Percentiles rank a stretch among this genome's conserved stretches.
phyloP scores from a whole-genome alignment of 169 alveolate genomes.

The Eimeria acervulina region DNA sequence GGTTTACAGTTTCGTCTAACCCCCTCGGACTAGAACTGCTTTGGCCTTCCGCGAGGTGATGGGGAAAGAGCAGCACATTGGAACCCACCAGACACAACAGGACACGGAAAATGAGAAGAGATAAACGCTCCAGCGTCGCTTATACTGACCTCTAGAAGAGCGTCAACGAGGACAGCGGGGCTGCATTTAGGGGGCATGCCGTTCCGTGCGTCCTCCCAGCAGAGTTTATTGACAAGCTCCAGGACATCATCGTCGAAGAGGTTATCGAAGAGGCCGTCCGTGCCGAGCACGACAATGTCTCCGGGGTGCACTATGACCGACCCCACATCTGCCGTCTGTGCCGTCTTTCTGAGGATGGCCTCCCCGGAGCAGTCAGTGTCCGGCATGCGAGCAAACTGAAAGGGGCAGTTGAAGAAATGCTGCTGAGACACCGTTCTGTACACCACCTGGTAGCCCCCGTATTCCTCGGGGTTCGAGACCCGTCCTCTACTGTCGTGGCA shows the following conservation, averaged over 20 bases:
- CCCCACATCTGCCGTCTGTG: conserved; percentile 86
- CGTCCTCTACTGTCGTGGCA: conserved; percentile 52
- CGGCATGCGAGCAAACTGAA: conserved; percentile 91
- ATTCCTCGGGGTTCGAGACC: conserved; percentile 43
- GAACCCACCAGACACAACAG: not conserved
- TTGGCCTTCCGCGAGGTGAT: conserved; percentile 31
- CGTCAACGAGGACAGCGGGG: conserved; percentile 78
- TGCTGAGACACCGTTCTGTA: conserved; percentile 88
- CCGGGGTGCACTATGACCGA: conserved; percentile 86
- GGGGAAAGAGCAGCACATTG: not conserved
- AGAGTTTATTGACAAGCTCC: conserved; percentile 85
- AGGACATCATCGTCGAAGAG: conserved; percentile 90
- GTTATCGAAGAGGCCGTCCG: conserved; percentile 93
- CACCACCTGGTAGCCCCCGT: conserved; percentile 85
- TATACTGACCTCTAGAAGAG: conserved; percentile 74
- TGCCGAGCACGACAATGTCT: conserved; percentile 89
- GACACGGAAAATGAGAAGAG: not conserved
- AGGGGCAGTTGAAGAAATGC: conserved; percentile 91
- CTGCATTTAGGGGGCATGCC: conserved; percentile 64
- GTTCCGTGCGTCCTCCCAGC: conserved; percentile 49
- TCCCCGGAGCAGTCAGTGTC: conserved; percentile 85
- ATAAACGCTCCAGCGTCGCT: not conserved
- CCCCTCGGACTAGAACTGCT: not conserved
- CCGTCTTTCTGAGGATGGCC: conserved; percentile 84
- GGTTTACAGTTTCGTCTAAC: not conserved